Base-by-base conservation (phyloP, 495 filamentous ascomycete species). In the Penicillium samsonianum region DNA sequence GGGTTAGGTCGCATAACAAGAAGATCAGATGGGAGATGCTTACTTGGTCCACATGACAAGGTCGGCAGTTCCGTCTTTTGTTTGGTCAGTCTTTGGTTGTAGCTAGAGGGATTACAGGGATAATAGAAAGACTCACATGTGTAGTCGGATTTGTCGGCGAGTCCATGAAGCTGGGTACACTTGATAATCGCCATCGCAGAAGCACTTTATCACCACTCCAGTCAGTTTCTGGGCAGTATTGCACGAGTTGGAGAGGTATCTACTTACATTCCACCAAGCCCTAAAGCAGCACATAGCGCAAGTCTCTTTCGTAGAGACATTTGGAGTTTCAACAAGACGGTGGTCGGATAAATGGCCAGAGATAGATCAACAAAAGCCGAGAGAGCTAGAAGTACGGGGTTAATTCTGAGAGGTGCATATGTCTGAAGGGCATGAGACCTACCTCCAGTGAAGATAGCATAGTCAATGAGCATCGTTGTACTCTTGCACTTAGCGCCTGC, bases 41-140 rank as follows among this genome's bases (percentile, higher is more conserved):
- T 65, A 74, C 71, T 69, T 75, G 30, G 73, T 74, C 73, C 71
- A 76, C 17, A 74, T 61, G 17, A 70, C 65, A 14, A 74, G 65
- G 28, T 67, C 60, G 30, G 62, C 67, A 19, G 71, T 73, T 53
- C 62, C 71, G 43, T 73, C 72, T 75, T 43, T 11, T 16, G 17
- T 28, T 20, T 55, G 30, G 55, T 63, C 7, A 61, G 37, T 48
- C 10, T 26, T 10, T 12, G 48, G 45, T 26, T 42, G 9, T 25
- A 4, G 5, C 4, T 8, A n/a, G 43, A 23, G 23, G 38, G 10
- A 35, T 10, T 17, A 38, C 9, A 17, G 5, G 30, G 35, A 31
- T 4, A 5, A 40, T 52, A 11, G 51, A 40, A 3, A 25, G 47
- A 57, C 69, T 57, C 58, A 75, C 72, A 75, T 1, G 72, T 75